phyloP scores from a whole-genome alignment of 331 rosid genomes.

The Saraca asoca region DNA sequence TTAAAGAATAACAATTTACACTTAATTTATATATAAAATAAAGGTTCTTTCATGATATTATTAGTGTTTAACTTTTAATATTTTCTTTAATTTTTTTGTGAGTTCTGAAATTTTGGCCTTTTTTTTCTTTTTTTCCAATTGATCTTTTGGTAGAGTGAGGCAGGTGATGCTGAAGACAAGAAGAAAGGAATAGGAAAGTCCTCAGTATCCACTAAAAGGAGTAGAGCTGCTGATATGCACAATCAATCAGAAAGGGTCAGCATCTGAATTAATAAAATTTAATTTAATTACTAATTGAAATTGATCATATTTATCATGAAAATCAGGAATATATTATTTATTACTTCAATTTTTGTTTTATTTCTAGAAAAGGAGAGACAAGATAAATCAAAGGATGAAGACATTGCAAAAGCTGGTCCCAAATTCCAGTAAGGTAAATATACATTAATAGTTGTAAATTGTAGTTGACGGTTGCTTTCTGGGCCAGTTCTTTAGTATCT shows the following conservation, averaged over 20 bases:
- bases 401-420: slow-evolving; percentile 94
- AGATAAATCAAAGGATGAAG: slow-evolving; percentile 91
- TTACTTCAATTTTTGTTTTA: slow-evolving; percentile 15
- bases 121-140: not conserved
- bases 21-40: too few relatives aligned
- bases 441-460: not conserved
- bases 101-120: too few relatives aligned
- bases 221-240: slow-evolving; percentile 83
- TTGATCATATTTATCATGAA: slow-evolving; percentile 5
- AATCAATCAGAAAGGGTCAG: slow-evolving; percentile 86
- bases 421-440: slow-evolving; percentile 86
- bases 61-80: not conserved
- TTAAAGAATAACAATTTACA: too few relatives aligned
- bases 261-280: not conserved
- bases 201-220: slow-evolving; percentile 63
- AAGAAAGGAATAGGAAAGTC: slow-evolving; percentile 57
- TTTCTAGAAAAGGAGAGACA: slow-evolving; percentile 89
- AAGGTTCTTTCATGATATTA: not conserved
- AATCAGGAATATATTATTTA: slow-evolving; percentile 3
- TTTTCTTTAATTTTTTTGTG: not conserved
- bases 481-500: slow-evolving; percentile 38
- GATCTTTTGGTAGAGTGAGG: slow-evolving; percentile 41
- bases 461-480: slow-evolving; percentile 28
- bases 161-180: slow-evolving; percentile 43
- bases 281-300: not conserved